phyloP scores from a whole-genome alignment of 805 yeast species.

The Priceomyces melissophilus region DNA sequence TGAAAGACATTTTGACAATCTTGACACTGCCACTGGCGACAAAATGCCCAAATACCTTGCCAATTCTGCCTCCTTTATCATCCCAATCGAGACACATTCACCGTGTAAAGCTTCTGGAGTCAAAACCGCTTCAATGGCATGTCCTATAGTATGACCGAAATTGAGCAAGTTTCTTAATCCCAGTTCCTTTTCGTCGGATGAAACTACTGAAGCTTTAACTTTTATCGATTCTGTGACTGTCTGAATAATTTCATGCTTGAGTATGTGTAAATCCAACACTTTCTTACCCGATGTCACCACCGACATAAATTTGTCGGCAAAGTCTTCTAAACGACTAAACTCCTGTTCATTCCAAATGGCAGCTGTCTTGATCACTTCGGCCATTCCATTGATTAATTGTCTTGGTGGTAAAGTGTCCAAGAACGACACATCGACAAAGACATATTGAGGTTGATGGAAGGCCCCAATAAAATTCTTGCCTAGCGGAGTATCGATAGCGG shows the following conservation, averaged over 20 bases:
- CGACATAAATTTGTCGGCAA: constrained; percentile 65
- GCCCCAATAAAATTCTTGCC: constrained; percentile 97
- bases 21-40: constrained; percentile 90
- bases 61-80: constrained; percentile 91
- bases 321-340: constrained; percentile 76
- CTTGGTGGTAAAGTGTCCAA: constrained; percentile 85
- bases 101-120: constrained; percentile 97
- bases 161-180: constrained; percentile 88
- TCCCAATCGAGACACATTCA: constrained; percentile 98
- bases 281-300: constrained; percentile 45
- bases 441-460: constrained; percentile 92
- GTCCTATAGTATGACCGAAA: constrained; percentile 97
- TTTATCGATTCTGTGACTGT: constrained; percentile 81
- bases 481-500: constrained; percentile 94
- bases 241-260: constrained; percentile 69
- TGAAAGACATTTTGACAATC: constrained; percentile 75
- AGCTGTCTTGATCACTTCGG: constrained; percentile 96
- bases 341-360: constrained; percentile 95
- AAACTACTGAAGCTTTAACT: constrained; percentile 92
- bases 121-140: constrained; percentile 95
- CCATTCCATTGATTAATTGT: constrained; percentile 97
- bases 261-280: constrained; percentile 53
- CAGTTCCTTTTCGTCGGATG: constrained; percentile 92
- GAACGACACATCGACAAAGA: constrained; percentile 84
- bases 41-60: constrained; percentile 87